phyloP scores from a whole-genome alignment of 2,329 filamentous ascomycete genomes.

The Apiospora sp. region DNA sequence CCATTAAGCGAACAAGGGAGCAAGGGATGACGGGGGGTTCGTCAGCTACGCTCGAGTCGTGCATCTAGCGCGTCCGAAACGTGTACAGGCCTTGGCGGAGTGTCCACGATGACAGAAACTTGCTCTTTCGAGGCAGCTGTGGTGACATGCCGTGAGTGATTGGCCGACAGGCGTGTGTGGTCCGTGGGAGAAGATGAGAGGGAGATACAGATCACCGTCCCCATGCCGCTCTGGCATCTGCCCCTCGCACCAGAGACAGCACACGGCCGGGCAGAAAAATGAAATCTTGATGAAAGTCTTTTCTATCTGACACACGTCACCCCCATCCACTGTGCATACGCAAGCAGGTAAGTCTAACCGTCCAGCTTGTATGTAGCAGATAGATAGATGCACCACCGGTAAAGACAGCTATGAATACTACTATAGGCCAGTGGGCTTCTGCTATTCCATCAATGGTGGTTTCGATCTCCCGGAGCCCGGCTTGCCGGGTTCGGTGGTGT shows the following conservation, averaged over 20 bases:
- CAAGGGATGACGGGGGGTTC: background rate
- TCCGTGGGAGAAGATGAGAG: background rate
- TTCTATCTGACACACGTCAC: slow-evolving; percentile 18
- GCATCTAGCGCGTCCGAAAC: background rate
- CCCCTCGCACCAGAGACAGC: background rate
- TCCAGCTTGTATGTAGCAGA: background rate
- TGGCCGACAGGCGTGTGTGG: background rate
- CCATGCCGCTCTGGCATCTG: background rate
- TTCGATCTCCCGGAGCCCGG: slow-evolving; percentile 8
- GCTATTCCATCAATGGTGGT: slow-evolving; percentile 17
- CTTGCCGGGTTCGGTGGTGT: background rate
- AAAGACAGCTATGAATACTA: background rate
- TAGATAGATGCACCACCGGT: background rate
- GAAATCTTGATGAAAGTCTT: background rate
- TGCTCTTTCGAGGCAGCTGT: background rate
- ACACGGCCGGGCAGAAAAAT: background rate
- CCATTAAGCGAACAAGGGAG: background rate
- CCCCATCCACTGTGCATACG: background rate
- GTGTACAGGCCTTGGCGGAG: background rate
- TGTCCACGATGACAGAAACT: slow-evolving; percentile 9
- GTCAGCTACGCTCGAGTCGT: background rate
- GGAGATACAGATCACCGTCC: background rate
- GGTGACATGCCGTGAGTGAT: slow-evolving; percentile 5
- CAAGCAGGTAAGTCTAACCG: background rate
- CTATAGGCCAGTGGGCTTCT: background rate